These are phyloP conservation scores for Luvunga scandens DNA, from an alignment of 345 rosid species.

Conservation along the genomic window DNA sequence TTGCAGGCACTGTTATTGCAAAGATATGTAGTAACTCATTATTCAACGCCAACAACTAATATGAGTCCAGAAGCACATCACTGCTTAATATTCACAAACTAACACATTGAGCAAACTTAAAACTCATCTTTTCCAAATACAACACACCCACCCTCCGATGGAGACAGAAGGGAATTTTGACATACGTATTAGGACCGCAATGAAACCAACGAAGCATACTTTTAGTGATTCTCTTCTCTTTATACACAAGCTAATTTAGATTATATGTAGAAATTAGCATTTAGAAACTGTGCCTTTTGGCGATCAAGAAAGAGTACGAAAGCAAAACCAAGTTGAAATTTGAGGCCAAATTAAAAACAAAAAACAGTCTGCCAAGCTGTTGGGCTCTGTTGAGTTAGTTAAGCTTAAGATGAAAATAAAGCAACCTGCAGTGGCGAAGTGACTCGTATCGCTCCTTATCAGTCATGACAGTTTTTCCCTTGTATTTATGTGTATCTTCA, in stretches of 20 bases:
- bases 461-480: conserved; percentile 77
- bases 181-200: no score
- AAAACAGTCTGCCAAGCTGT: not conserved
- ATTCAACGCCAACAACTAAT: not conserved
- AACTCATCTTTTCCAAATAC: not conserved
- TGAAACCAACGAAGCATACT: no score
- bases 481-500: conserved; percentile 51
- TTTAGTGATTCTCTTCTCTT: no score
- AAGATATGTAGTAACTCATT: not conserved
- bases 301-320: not conserved
- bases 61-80: not conserved
- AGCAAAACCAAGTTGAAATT: not conserved
- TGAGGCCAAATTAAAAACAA: not conserved
- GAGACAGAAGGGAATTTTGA: no score
- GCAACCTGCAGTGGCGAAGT: conserved; percentile 67
- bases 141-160: no score
- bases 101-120: not conserved
- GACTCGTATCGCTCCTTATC: conserved; percentile 64
- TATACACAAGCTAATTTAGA: no score
- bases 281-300: not conserved
- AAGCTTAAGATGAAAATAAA: not conserved
- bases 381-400: not conserved
- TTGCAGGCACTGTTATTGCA: not conserved
- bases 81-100: not conserved
- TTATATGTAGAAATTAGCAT: not conserved